phyloP scores from a whole-genome alignment of 2,329 filamentous ascomycete species.

The Curvularia hawaiiensis region DNA sequence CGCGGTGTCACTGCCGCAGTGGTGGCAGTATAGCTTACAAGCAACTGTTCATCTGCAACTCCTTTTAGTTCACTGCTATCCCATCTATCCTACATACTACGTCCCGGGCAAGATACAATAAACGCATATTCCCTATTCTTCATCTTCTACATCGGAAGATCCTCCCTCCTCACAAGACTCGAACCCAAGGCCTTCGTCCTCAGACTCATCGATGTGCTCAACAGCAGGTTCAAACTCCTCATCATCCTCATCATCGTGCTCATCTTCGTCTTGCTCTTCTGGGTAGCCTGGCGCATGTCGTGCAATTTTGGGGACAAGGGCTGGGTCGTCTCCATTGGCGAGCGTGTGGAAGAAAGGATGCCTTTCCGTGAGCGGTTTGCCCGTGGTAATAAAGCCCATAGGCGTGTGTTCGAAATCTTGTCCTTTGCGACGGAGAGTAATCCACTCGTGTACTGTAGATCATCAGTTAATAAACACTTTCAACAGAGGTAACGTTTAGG shows the following conservation, averaged over 20 bases:
- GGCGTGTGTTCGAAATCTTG: conserved; percentile 65
- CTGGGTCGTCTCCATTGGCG: conserved; percentile 7
- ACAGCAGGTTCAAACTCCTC: conserved; percentile 20
- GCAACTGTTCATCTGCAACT: background rate
- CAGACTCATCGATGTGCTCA: conserved; percentile 23
- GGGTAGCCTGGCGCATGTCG: conserved; percentile 11
- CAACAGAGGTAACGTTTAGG: conserved; percentile 33
- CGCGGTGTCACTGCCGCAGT: background rate
- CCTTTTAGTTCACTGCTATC: background rate
- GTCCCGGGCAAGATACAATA: background rate
- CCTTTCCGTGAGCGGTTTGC: conserved; percentile 53
- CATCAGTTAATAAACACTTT: conserved; percentile 28
- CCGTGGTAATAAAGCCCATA: conserved; percentile 62
- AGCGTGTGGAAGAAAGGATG: conserved; percentile 59
- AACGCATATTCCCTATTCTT: background rate
- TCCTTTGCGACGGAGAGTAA: conserved; percentile 58
- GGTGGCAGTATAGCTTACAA: background rate
- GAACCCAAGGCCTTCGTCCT: conserved; percentile 13
- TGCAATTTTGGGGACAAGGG: conserved; percentile 18
- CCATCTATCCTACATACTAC: background rate
- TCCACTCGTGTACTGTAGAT: conserved; percentile 58
- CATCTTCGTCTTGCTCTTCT: conserved; percentile 11
- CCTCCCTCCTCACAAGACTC: conserved; percentile 12
- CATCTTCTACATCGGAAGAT: conserved; percentile 8
- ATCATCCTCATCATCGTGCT: conserved; percentile 19